A percentile compares a stretch with the other conserved stretches of the same genome.
Evolutionary conservation across 306 rosid species (phyloP).

Genomic region (Mimosa pudica): DNA sequence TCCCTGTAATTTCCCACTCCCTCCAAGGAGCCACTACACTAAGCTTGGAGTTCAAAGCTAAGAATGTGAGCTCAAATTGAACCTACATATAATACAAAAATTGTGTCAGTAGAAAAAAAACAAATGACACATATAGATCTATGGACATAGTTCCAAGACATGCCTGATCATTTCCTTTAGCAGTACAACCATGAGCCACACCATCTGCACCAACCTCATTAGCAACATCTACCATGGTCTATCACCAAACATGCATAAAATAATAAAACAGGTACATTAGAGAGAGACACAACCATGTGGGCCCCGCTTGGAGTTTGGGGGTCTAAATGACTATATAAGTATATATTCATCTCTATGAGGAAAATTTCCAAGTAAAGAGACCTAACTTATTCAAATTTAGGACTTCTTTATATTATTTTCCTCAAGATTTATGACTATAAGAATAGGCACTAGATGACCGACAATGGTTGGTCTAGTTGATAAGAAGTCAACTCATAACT

Average conservation of each 20-base stretch:
- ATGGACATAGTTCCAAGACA: slow-evolving; percentile 30
- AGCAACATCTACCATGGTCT: slow-evolving; percentile 98
- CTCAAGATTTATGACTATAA: neutral
- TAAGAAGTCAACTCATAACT: too few species aligned
- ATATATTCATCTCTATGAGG: too few species aligned
- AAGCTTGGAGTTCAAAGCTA: slow-evolving; percentile 86
- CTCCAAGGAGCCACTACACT: slow-evolving; percentile 99
- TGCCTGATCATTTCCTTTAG: slow-evolving; percentile 98
- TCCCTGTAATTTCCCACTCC: slow-evolving; percentile 95
- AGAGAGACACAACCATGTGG: neutral
- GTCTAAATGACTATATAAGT: neutral
- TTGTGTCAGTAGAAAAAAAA: slow-evolving; percentile 29
- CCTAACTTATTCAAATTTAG: too few species aligned
- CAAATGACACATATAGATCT: neutral
- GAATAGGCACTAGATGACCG: neutral
- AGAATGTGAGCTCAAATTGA: slow-evolving; percentile 93
- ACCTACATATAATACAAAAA: slow-evolving; percentile 50
- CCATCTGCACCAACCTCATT: slow-evolving; percentile 97
- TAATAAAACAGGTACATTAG: neutral
- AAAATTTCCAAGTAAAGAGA: too few species aligned
- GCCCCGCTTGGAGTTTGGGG: neutral
- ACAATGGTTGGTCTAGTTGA: neutral
- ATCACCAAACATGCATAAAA: slow-evolving; percentile 27
- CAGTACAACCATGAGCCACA: slow-evolving; percentile 95
- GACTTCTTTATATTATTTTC: too few species aligned